These are phyloP conservation scores for Bryopsis sp. DNA, from an alignment of 139 green algal genomes.

Conservation along the genomic window DNA sequence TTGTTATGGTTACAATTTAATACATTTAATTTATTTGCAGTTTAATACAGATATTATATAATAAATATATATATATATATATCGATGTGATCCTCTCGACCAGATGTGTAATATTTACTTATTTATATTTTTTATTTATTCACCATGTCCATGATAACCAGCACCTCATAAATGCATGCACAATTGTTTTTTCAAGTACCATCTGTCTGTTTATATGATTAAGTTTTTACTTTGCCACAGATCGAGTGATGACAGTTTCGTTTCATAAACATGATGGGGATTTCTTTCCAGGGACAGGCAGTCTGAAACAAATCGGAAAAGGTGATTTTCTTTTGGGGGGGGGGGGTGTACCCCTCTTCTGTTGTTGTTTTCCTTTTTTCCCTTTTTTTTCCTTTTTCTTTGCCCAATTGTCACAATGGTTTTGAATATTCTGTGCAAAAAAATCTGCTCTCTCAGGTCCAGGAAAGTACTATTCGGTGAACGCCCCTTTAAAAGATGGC, in stretches of 20 bases:
- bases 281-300: constrained; percentile 79
- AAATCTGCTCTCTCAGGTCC: not conserved
- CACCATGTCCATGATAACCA: no score
- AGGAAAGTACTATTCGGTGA: constrained; percentile 66
- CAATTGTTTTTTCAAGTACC: no score
- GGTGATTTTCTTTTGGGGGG: constrained; percentile 15
- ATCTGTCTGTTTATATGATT: not conserved
- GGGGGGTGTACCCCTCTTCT: constrained; percentile 6
- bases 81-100: no score
- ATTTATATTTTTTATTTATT: no score
- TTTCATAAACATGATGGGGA: constrained; percentile 78
- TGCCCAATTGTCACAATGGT: constrained; percentile 74
- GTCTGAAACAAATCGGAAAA: constrained; percentile 51
- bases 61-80: no score
- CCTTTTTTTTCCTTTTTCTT: constrained; percentile 6
- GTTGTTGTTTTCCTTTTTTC: no score
- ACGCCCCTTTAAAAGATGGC: constrained; percentile 71
- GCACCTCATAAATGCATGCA: no score
- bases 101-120: no score
- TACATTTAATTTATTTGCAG: no score
- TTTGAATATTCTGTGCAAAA: constrained; percentile 16
- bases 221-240: not conserved
- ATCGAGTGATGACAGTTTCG: constrained; percentile 72
- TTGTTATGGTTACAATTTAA: no score
- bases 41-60: no score